Evolutionary conservation across 176 grass and related monocot genomes (phyloP), one percentile per base, ranked within the genome.

Genomic region (Oryza punctata): DNA sequence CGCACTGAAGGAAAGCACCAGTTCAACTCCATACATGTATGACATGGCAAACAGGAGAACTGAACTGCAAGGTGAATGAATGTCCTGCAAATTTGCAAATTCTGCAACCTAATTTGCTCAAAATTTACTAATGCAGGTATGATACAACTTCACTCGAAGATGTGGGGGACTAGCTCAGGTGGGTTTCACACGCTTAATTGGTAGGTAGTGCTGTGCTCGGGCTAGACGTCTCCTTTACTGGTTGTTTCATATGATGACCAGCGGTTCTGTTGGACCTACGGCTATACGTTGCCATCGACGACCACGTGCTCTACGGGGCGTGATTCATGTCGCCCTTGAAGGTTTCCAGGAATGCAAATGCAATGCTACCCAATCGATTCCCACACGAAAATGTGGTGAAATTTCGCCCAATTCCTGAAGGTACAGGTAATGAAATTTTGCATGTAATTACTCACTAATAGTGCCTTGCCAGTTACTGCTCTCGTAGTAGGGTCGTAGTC

Each of bases 261-360:
- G 40, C 65, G 49, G 13, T 19, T 45, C 63, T 68, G 18, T 59
- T 21, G 69, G 69, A 67, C 57, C 41, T 73, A 37, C 4, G 28
- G 47, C 37, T 26, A 28, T 26, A 28, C 28, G 73, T 69, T 64
- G 30, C 43, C 79, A 82, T 82, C 52, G 24, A 65, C 54, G 14
- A 72, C 15, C 21, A 66, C 79, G 66, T 82, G 79, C 52, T 43
- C 43, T n/a, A 72, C 80, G 74, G 57, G 80, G n/a, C 50, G 70
- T 16, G 21, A 21, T n/a, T 8, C 12, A 5, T 50, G 28, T 47
- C 33, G 67, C 10, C 18, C 54, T 63, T 46, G 24, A 15, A 69
- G 14, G 72, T 77, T 77, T 77, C 6, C 54, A 59, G 54, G 19
- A 8, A 59, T 59, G 54, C 54, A 59, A 59, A 32, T 32, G 30